Base-by-base conservation (phyloP, 2,329 filamentous ascomycete species). In the Trichoderma sp. region DNA sequence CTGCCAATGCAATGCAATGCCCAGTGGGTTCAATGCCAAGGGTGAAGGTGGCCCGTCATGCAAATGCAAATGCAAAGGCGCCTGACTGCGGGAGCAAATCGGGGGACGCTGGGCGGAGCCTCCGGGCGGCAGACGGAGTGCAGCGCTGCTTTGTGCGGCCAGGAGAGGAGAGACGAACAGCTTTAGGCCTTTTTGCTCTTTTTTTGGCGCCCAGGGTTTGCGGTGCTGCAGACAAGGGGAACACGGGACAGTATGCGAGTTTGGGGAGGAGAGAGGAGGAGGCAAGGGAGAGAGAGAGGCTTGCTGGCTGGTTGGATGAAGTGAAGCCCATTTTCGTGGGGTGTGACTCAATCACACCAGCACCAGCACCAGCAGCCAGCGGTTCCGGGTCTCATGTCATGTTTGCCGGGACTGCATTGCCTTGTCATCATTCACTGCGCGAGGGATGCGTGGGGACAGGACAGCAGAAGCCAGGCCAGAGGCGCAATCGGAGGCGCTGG, bases 61-160 rank as follows among this genome's bases (percentile, higher is more conserved):
- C 47, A 53, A 30, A 60, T 60, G 57, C 71, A 70, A 30, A 60
- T 60, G 57, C 71, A 70, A 60, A 65, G 71, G 60, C 66, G 66
- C 71, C 71, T 70, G 66, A 72, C 15, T 39, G 66, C 65, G 71
- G 71, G 71, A 72, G 66, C 71, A 39, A 72, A 72, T 72, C 65
- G 71, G 71, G 65, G 65, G 57, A 15, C 39, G 12, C 15, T n/a
- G 66, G 56, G 66, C 66, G 56, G 66, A 69, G 66, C 56, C 26
- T 61, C 57, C 66, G 66, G 53, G 57, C 66, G 65, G 56, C 65
- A 47, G 53, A 68, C 34, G 36, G 53, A 68, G 56, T 51, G 56
- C 30, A 32, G 30, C 36, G 34, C 65, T 69, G 56, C 8, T 47
- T 26, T 69, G 30, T 32, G 43, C 36, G 66, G 66, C 32, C 39